Evolutionary conservation across 352 stramenopile species (phyloP).

Genomic region (Elongisporangium anandrum): DNA sequence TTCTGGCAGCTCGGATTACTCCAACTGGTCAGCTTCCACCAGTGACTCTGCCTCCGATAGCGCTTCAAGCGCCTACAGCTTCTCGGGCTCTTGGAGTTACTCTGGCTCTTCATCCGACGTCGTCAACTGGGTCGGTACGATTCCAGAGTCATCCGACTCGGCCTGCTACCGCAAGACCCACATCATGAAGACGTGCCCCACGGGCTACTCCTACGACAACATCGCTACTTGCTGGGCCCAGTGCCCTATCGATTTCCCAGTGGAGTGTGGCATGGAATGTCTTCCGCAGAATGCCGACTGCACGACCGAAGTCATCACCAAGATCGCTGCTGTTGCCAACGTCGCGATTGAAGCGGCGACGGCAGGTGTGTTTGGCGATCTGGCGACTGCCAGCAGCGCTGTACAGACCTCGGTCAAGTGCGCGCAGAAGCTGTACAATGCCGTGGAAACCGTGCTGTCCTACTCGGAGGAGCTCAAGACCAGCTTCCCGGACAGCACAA

Average conservation of each 20-base stretch:
- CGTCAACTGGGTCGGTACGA: neutral
- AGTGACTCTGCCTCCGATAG: neutral
- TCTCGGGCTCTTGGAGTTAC: neutral
- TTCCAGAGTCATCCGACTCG: slow-evolving; percentile 8
- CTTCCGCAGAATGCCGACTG: slow-evolving; percentile 70
- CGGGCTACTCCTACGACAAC: slow-evolving; percentile 45
- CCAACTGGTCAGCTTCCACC: neutral
- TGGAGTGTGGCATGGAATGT: slow-evolving; percentile 66
- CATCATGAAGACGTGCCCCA: slow-evolving; percentile 25
- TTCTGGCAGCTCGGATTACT: neutral
- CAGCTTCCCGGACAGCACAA: slow-evolving; percentile 31
- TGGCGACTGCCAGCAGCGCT: slow-evolving; percentile 31
- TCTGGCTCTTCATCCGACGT: neutral
- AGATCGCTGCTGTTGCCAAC: slow-evolving; percentile 39
- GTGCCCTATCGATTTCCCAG: slow-evolving; percentile 69
- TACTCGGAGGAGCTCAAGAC: slow-evolving; percentile 33
- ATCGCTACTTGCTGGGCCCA: slow-evolving; percentile 56
- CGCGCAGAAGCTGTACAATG: slow-evolving; percentile 36
- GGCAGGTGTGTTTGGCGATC: slow-evolving; percentile 44
- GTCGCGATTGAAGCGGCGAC: slow-evolving; percentile 46
- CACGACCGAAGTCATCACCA: slow-evolving; percentile 36
- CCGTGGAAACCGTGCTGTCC: slow-evolving; percentile 34
- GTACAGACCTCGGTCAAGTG: slow-evolving; percentile 46
- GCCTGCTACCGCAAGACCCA: slow-evolving; percentile 54
- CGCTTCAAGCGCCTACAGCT: neutral